Percentiles rank a stretch among this genome's conserved stretches.
phyloP scores from a whole-genome alignment of 2,329 filamentous ascomycete genomes.

The Lachnellula suecica region DNA sequence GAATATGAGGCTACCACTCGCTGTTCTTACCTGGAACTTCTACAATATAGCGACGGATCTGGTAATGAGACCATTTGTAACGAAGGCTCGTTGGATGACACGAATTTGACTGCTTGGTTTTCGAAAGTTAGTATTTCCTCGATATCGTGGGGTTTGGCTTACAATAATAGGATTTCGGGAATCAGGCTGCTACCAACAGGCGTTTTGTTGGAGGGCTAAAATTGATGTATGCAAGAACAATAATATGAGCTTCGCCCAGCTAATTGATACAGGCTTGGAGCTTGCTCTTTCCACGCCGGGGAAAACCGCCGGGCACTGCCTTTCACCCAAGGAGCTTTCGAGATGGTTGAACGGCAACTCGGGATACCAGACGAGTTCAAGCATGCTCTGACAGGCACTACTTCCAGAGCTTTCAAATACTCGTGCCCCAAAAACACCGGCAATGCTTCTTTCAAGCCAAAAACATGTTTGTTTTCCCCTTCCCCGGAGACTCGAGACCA shows the following conservation, averaged over 20 bases:
- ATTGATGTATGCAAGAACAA: background rate
- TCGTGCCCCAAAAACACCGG: background rate
- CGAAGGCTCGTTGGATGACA: background rate
- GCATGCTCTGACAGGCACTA: background rate
- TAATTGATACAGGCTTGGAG: background rate
- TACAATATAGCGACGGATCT: background rate
- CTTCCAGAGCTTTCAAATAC: background rate
- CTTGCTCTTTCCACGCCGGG: background rate
- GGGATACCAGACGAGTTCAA: slow-evolving; percentile 1
- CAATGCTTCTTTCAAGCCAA: background rate
- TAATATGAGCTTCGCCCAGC: too few species aligned
- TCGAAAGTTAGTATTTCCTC: background rate
- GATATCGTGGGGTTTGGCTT: too few species aligned
- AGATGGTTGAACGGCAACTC: background rate
- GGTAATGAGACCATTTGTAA: background rate
- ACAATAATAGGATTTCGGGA: too few species aligned
- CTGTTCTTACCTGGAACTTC: background rate
- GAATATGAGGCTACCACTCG: background rate
- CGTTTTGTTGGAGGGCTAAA: background rate
- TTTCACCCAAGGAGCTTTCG: background rate
- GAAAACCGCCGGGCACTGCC: slow-evolving; percentile 1
- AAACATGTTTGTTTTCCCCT: background rate
- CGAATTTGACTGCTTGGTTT: background rate
- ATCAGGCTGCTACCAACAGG: too few species aligned
- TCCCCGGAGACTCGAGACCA: too few species aligned